Evolutionary conservation across 2,329 filamentous ascomycete genomes (phyloP), one percentile per base, ranked within the genome.

Genomic region (Cordyceps farinosa): DNA sequence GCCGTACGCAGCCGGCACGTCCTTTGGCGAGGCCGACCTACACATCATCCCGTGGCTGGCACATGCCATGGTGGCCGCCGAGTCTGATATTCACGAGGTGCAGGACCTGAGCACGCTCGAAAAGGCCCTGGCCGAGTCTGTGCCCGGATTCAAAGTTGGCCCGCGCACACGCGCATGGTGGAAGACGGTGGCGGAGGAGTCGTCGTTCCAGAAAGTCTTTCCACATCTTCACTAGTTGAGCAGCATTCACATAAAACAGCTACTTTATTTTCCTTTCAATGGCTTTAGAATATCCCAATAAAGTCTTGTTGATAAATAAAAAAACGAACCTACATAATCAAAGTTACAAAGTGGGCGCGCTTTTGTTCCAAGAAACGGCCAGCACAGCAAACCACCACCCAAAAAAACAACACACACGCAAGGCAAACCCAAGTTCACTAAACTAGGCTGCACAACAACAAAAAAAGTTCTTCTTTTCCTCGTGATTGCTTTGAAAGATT

Each of bases 1-100:
- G 2, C 67, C 66, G 1, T 69, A 60, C 22, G 67, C 67, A 27
- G 65, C 66, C 4, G 67, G 67, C 17, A 48, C 64, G 13, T n/a
- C 38, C 8, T 10, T 67, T 34, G 63, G 67, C 5, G 66, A 68
- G 52, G 66, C 67, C 17, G 67, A 68, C 15, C 62, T 66, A 11
- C 67, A 68, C 29, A 50, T 60, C 17, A 60, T 62, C n/a, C 58
- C 65, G 27, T 67, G 64, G 66, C 54, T 67, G n/a, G 48, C 67
- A 1, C 67, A 69, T 30, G 66, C 66, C 29, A 62, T 68, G 63
- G 52, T 54, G 10, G 60, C 50, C 3, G 60, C 60, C 7, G 51
- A 30, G 11, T 47, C 60, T 10, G 29, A 55, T 7, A 4, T 27
- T 17, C 30, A 53, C 27, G 17, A 32, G 11, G 29, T 62, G 32